Percentiles rank a stretch among this genome's conserved stretches.
These are phyloP conservation scores for Venturia oleaginea DNA, from an alignment of 2,329 filamentous ascomycete species.

Conservation along the genomic window DNA sequence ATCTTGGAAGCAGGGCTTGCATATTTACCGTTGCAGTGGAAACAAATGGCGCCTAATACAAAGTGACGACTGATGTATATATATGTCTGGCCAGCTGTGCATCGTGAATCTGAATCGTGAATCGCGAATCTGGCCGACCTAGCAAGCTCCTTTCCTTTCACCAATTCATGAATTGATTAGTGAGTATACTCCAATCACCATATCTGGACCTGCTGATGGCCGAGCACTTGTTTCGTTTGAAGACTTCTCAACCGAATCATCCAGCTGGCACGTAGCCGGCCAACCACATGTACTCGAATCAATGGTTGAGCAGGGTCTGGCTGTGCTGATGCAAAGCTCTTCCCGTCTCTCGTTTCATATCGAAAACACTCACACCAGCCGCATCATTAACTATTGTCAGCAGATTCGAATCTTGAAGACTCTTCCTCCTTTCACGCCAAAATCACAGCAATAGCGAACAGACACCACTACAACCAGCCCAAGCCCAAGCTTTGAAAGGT, in stretches of 20 bases:
- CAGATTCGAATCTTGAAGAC: not conserved
- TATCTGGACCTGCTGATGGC: not conserved
- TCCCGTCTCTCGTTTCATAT: not conserved
- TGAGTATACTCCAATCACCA: not conserved
- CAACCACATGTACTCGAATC: not conserved
- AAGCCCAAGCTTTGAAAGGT: not conserved
- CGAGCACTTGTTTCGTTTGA: not conserved
- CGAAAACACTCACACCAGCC: not conserved
- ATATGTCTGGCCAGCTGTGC: not conserved
- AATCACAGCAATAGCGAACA: not conserved
- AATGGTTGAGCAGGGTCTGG: slow-evolving; percentile 1
- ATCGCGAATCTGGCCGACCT: too few species aligned
- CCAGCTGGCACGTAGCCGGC: not conserved
- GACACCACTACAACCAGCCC: not conserved
- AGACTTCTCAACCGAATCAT: not conserved
- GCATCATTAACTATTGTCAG: not conserved
- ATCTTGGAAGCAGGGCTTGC: slow-evolving; percentile 1
- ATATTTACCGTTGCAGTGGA: not conserved
- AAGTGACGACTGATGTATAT: not conserved
- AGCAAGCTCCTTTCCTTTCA: not conserved
- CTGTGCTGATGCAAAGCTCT: not conserved
- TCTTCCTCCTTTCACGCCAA: not conserved
- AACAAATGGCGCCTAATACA: slow-evolving; percentile 5
- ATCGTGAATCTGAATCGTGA: not conserved
- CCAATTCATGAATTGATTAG: not conserved